phyloP scores from a whole-genome alignment of 495 filamentous ascomycete species.

The Podospora bellae-mahoneyi region DNA sequence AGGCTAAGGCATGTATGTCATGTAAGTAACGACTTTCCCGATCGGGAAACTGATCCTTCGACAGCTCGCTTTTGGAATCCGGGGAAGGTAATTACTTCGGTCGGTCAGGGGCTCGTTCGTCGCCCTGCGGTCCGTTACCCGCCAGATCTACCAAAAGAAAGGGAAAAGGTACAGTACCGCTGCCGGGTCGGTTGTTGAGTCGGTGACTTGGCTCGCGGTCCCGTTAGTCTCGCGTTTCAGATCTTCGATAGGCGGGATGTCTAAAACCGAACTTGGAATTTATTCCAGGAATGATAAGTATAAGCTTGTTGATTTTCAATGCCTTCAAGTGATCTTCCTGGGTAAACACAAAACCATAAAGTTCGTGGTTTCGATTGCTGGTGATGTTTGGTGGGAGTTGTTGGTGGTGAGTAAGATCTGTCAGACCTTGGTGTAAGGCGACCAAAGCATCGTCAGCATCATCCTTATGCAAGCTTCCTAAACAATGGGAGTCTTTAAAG shows the following conservation, averaged over 20 bases:
- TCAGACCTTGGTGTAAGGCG: no score
- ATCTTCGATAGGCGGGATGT: conserved; percentile 3
- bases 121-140: not conserved
- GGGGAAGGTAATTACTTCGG: not conserved
- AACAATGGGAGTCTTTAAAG: not conserved
- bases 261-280: not conserved
- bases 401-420: not conserved
- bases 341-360: not conserved
- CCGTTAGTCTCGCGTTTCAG: conserved; percentile 18
- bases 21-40: not conserved
- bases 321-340: not conserved
- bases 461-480: not conserved
- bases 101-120: not conserved
- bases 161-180: not conserved
- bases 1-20: not conserved
- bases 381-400: not conserved
- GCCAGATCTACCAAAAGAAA: not conserved
- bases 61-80: not conserved
- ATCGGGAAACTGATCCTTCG: not conserved
- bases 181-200: not conserved
- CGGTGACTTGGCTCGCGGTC: not conserved
- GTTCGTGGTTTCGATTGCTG: not conserved
- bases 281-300: conserved; percentile 3
- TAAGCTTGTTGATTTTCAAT: not conserved
- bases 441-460: not conserved